Conservation (phyloP, 371 early-diverging fungal genomes). For the Gilbertella persicaria region DNA sequence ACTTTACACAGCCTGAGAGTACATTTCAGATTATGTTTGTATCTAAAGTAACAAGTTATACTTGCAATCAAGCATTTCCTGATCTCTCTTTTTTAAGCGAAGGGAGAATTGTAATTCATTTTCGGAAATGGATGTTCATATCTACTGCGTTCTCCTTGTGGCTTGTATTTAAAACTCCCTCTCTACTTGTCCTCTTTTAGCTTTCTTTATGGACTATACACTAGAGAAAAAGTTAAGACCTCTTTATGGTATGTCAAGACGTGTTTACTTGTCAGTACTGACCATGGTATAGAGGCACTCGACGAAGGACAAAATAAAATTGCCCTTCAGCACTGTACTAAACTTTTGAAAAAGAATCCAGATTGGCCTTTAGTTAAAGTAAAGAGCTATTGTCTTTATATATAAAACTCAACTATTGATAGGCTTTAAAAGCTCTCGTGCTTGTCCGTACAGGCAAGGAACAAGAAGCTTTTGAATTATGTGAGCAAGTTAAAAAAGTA, state of each 20-base stretch:
- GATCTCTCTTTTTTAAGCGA: too few species aligned
- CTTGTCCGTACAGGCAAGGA: slow-evolving; percentile 67
- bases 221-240: slow-evolving; percentile 51
- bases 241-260: slow-evolving; percentile 41
- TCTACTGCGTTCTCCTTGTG: too few species aligned
- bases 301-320: slow-evolving; percentile 72
- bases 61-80: too few species aligned
- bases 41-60: too few species aligned
- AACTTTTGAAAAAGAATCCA: slow-evolving; percentile 72
- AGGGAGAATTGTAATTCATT: too few species aligned
- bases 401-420: slow-evolving; percentile 3
- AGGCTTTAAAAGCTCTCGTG: slow-evolving; percentile 86
- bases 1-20: too few species aligned
- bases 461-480: slow-evolving; percentile 73
- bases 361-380: slow-evolving; percentile 70
- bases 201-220: slow-evolving; percentile 30
- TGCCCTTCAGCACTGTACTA: slow-evolving; percentile 67
- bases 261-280: neutral
- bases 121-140: too few species aligned
- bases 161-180: too few species aligned
- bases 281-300: slow-evolving; percentile 61
- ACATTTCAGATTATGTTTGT: too few species aligned
- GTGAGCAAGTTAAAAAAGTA: slow-evolving; percentile 65
- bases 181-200: slow-evolving; percentile 1
- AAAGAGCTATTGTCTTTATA: slow-evolving; percentile 3